Evolutionary conservation across 768 basidiomycete genomes (phyloP).

Genomic region (Nidularia sp.): DNA sequence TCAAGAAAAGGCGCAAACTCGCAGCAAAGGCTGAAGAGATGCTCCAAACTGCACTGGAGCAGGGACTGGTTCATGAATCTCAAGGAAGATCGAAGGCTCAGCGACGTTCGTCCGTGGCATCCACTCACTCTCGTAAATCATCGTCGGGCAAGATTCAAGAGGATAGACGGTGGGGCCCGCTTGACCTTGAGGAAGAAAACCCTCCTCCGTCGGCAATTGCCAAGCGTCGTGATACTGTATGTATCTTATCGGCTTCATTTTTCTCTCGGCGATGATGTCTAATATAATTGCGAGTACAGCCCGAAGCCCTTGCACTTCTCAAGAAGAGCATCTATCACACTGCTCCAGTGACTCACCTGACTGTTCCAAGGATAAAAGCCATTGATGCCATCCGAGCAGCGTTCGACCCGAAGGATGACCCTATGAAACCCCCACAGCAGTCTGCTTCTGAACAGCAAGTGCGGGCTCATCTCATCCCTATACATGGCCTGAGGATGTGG

Average conservation of each 20-base stretch:
- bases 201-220: conserved; percentile 75
- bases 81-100: neutral
- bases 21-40: conserved; percentile 40
- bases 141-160: conserved; percentile 26
- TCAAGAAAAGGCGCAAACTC: conserved; percentile 39
- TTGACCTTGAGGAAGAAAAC: conserved; percentile 60
- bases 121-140: neutral
- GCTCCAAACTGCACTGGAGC: conserved; percentile 38
- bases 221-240: conserved; percentile 61
- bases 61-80: conserved; percentile 34
- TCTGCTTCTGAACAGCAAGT: conserved; percentile 57
- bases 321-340: conserved; percentile 55
- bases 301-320: conserved; percentile 49
- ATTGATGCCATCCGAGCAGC: conserved; percentile 43
- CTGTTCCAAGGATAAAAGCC: conserved; percentile 42
- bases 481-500: conserved; percentile 58
- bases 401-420: conserved; percentile 46
- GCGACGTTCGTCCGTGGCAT: neutral
- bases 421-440: conserved; percentile 42
- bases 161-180: conserved; percentile 46
- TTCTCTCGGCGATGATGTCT: too few species aligned
- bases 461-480: conserved; percentile 28
- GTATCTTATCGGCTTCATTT: conserved; percentile 7
- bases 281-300: conserved; percentile 20
- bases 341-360: conserved; percentile 49